A percentile compares a stretch with the other conserved stretches of the same genome.
phyloP scores from a whole-genome alignment of 305 asterid genomes.

The Fraxinus latifolia region DNA sequence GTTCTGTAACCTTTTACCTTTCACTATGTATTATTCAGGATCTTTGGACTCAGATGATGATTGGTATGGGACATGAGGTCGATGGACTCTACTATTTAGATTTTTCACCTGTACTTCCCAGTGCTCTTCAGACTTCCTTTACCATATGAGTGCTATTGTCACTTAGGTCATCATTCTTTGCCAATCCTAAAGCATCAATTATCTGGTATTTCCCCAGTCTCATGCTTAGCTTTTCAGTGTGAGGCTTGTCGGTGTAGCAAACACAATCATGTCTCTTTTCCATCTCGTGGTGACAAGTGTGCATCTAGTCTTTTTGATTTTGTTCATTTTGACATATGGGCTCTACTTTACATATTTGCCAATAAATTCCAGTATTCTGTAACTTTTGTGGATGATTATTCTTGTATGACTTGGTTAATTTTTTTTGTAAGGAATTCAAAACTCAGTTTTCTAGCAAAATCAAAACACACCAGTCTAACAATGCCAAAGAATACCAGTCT shows the following conservation, averaged over 20 bases:
- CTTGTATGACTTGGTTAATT: not conserved
- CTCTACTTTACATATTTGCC: not conserved
- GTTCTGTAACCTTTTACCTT: not conserved
- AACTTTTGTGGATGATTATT: not conserved
- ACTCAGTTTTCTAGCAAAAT: no score
- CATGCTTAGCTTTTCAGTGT: not conserved
- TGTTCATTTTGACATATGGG: not conserved
- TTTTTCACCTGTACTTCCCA: no score
- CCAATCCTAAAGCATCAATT: no score
- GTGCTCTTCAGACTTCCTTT: not conserved
- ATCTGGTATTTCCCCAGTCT: no score
- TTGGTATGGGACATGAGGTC: not conserved
- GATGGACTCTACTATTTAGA: not conserved
- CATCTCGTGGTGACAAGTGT: not conserved
- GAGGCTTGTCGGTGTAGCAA: not conserved
- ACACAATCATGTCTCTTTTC: not conserved
- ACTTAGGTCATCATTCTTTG: not conserved
- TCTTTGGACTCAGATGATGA: not conserved
- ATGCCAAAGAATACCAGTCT: no score
- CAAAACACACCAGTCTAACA: no score
- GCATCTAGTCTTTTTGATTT: not conserved
- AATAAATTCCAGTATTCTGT: not conserved
- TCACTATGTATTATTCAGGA: not conserved
- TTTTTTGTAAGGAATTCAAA: no score
- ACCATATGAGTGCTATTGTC: not conserved